These are phyloP conservation scores for Gossypium davidsonii DNA, from an alignment of 441 rosid species.

Conservation along the genomic window DNA sequence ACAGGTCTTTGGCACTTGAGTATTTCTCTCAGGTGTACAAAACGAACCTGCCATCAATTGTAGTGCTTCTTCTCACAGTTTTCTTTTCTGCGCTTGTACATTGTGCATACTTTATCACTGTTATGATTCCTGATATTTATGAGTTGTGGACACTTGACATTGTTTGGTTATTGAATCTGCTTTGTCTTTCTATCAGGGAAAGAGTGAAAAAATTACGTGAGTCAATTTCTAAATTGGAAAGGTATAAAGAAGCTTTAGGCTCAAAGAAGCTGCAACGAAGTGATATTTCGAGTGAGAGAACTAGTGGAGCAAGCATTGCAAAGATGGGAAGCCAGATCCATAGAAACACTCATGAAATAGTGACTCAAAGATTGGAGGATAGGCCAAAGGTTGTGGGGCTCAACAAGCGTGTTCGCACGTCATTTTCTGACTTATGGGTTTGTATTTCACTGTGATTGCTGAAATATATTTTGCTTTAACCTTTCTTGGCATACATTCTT, in stretches of 20 bases:
- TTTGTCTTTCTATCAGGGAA: conserved; percentile 36
- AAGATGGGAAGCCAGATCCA: conserved; percentile 49
- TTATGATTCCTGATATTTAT: background rate
- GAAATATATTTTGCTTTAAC: background rate
- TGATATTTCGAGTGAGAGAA: conserved; percentile 45
- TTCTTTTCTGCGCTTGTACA: background rate
- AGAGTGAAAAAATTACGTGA: conserved; percentile 50
- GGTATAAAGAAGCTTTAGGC: conserved; percentile 41
- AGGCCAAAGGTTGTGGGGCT: conserved; percentile 48
- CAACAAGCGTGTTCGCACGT: conserved; percentile 52
- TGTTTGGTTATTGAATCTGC: conserved; percentile 17
- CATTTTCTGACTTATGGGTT: conserved; percentile 55
- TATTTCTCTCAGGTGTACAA: background rate
- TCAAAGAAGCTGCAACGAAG: conserved; percentile 50
- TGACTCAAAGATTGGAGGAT: conserved; percentile 48
- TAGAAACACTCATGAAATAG: conserved; percentile 38
- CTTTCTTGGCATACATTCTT: background rate
- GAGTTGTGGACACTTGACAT: background rate
- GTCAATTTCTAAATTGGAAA: conserved; percentile 46
- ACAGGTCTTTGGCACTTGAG: background rate
- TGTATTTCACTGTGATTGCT: conserved; percentile 25
- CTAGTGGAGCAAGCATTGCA: conserved; percentile 36
- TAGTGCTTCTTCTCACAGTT: background rate
- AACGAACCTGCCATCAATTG: background rate
- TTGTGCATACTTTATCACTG: background rate